These are phyloP conservation scores for Cercospora citrullina DNA, from an alignment of 2,329 filamentous ascomycete genomes.

Conservation along the genomic window DNA sequence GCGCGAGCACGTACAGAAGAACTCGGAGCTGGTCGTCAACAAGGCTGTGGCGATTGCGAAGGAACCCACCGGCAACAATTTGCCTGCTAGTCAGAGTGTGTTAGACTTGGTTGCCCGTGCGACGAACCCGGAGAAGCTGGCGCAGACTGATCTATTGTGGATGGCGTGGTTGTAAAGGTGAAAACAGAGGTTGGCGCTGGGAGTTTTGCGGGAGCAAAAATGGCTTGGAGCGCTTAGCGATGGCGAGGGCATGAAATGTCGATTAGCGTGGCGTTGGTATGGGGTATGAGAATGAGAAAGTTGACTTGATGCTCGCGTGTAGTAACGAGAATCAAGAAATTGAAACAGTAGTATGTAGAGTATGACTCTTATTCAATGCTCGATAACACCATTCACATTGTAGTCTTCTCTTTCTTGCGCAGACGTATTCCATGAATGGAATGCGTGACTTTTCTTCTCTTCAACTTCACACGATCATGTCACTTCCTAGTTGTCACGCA, in stretches of 20 bases:
- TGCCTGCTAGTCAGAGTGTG: constrained; percentile 95
- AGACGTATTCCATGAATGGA: neutral
- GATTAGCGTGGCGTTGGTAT: neutral
- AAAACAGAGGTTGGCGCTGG: neutral
- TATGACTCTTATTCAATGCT: neutral
- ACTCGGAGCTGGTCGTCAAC: constrained; percentile 90
- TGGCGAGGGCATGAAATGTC: neutral
- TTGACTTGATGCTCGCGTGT: neutral
- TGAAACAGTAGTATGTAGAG: neutral
- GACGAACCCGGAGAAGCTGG: constrained; percentile 86
- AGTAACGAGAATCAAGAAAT: neutral
- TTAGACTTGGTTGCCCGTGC: constrained; percentile 92
- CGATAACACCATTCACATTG: neutral
- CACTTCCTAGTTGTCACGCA: neutral
- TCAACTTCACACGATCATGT: neutral
- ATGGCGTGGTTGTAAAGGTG: constrained; percentile 80
- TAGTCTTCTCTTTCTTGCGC: neutral
- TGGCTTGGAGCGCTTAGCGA: neutral
- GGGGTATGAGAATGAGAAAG: neutral
- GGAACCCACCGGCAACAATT: constrained; percentile 64
- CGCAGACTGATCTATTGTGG: constrained; percentile 88
- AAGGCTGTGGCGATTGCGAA: constrained; percentile 79
- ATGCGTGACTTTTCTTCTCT: neutral
- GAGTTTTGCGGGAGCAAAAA: neutral
- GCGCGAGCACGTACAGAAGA: constrained; percentile 76